phyloP scores from a whole-genome alignment of 345 rosid species.

The Pugionium dolabratum region DNA sequence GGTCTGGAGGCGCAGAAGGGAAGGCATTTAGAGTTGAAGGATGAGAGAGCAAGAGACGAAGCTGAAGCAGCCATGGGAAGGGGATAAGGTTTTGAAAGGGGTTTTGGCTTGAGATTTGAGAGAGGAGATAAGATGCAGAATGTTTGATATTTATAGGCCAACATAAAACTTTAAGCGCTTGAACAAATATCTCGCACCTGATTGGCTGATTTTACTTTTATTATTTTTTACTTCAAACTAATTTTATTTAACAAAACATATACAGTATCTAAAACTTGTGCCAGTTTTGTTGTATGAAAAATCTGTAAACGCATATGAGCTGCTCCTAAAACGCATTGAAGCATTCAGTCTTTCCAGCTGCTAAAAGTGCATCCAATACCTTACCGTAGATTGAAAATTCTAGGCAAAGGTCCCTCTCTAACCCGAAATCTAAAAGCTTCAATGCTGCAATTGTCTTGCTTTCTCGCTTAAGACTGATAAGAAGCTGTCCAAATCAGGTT shows the following conservation, averaged over 20 bases:
- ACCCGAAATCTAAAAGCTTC: slow-evolving; percentile 68
- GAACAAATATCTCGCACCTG: too few species aligned
- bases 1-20: slow-evolving; percentile 47
- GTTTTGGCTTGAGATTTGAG: slow-evolving; percentile 28
- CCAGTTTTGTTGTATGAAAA: too few species aligned
- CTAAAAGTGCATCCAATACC: slow-evolving; percentile 78
- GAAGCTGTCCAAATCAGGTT: slow-evolving; percentile 59
- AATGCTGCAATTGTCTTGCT: slow-evolving; percentile 86
- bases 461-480: slow-evolving; percentile 65
- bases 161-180: not conserved
- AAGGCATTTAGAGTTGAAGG: slow-evolving; percentile 53
- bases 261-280: too few species aligned
- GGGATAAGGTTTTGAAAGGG: slow-evolving; percentile 39
- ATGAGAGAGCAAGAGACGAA: slow-evolving; percentile 63
- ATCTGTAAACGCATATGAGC: too few species aligned
- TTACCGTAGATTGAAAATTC: slow-evolving; percentile 70
- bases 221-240: not conserved
- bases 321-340: too few species aligned
- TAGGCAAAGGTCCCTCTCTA: slow-evolving; percentile 65
- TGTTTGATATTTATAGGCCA: slow-evolving; percentile 30
- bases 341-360: slow-evolving; percentile 90
- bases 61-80: slow-evolving; percentile 65
- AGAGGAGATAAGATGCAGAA: slow-evolving; percentile 23
- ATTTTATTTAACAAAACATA: not conserved
- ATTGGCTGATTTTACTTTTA: not conserved